Evolutionary conservation across 768 basidiomycete species (phyloP), one percentile per base, ranked within the genome.

Genomic region (Tulasnella sp.): DNA sequence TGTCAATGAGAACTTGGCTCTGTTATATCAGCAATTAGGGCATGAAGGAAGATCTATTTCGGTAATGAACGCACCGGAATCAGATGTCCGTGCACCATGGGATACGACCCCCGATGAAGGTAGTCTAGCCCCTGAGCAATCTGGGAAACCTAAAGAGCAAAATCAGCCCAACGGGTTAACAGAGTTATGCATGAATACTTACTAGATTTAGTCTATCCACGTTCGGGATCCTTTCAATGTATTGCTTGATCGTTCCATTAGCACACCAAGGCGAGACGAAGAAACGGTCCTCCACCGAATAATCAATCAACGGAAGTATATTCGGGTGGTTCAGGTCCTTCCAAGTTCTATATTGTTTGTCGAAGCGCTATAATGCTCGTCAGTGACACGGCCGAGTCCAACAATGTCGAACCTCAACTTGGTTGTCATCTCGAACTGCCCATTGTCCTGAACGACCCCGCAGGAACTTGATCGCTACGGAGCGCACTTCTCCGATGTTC

Each of bases 241-340:
- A 40, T 11, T 26, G 19, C 6, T 32, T 63, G 22, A 72, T 22
- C 17, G 34, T 29, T 34, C 71, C 71, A 34, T 64, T 63, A 36
- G 12, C 59, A 35, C 44, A 72, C 71, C 71, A 72, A 11, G 71
- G 71, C 3, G 62, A 63, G 32, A 72, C 39, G 16, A 72, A 41
- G 59, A 59, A 63, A 32, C 35, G 14, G 22, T 36, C 34, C 5
- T 32, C 32, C 16, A 26, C 35, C 2, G 34, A 40, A 14, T 35
- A 37, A 36, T 42, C 71, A 11, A 72, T 26, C 8, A 72, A n/a
- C 1, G 71, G 71, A 26, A 72, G 29, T 2, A 72, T 40, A 29
- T 72, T 39, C 5, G 71, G 71, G 64, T 72, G 71, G 62, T 39
- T 35, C 59, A 62, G 29, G 32, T 26, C 26, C 37, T 63, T 26